Conservation (phyloP, 306 rosid species). For the Vicia sativa region DNA sequence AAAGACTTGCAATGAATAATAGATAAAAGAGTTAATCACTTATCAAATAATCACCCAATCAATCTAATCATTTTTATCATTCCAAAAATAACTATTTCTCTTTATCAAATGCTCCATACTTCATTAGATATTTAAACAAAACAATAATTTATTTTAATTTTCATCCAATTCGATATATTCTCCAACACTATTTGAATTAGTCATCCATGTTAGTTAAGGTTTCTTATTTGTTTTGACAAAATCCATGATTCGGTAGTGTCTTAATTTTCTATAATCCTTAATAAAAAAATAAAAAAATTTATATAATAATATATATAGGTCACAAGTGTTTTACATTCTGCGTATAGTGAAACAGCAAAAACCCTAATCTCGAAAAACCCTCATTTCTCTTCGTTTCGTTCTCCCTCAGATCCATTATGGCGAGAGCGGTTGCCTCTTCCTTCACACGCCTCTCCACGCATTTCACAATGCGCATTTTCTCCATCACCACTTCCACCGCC, state of each 20-base stretch:
- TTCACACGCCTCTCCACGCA: conserved; percentile 29
- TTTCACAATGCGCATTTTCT: conserved; percentile 37
- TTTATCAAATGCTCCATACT: no score
- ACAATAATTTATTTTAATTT: no score
- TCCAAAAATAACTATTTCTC: no score
- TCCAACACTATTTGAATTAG: not conserved
- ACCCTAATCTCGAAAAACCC: conserved; percentile 36
- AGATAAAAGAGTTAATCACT: no score
- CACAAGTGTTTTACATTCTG: not conserved
- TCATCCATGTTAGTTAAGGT: not conserved
- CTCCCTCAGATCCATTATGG: conserved; percentile 25
- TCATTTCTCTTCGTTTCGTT: not conserved
- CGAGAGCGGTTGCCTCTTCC: conserved; percentile 36
- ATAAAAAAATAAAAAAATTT: no score
- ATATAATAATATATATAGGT: no score
- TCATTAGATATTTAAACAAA: no score
- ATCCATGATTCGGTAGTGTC: not conserved
- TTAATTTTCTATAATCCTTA: no score
- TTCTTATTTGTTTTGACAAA: not conserved
- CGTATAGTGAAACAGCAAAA: not conserved
- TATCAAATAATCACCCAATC: no score
- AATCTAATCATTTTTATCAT: no score
- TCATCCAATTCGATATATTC: no score
- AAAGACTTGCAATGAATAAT: no score
- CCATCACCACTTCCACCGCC: conserved; percentile 24